Evolutionary conservation across 2,329 filamentous ascomycete genomes (phyloP), one percentile per base, ranked within the genome.

Genomic region (Xylariaceae sp.): DNA sequence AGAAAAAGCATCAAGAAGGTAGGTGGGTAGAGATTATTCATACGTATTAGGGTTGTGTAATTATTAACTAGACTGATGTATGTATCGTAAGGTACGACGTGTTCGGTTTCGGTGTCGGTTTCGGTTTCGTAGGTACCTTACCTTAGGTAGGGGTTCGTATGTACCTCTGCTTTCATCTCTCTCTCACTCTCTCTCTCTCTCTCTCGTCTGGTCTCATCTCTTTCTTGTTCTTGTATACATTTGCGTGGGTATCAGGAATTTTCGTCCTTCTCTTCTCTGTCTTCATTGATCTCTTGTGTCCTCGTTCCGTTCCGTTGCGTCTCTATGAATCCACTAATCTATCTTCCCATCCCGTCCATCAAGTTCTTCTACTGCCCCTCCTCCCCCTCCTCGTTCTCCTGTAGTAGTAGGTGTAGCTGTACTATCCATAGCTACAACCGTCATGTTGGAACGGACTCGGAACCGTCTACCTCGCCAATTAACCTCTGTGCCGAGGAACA

Each of bases 381-480:
- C 34, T 5, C 27, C 39, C 4, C 11, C 40, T 29, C 37, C 27
- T 19, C 19, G 6, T n/a, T 41, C 12, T 45, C 56, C 45, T 59
- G 54, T 53, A 51, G 51, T 45, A 56, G 56, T 37, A 47, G 7
- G n/a, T 27, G 2, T 55, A 11, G 26, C 29, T n/a, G 29, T 46
- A 7, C 49, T 58, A 26, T 69, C 66, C 34, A 76, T 63, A 29
- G 77, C 75, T 4, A 77, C 74, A 1, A 95, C 92, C 49, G 85
- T 88, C 78, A 92, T 92, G 68, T 97, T 88, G 62, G 89, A 79
- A 1, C 86, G 83, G 1, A 97, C 91, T 64, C 81, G 82, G 68
- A 97, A 97, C 31, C 76, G 80, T 65, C 85, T 86, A 0, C 91
- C 92, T 53, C 94, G 78, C 95, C 94, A 99, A 50, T 82, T 82